Evolutionary conservation across 352 stramenopile species (phyloP).

Genomic region (Phytophthora pluvialis): DNA sequence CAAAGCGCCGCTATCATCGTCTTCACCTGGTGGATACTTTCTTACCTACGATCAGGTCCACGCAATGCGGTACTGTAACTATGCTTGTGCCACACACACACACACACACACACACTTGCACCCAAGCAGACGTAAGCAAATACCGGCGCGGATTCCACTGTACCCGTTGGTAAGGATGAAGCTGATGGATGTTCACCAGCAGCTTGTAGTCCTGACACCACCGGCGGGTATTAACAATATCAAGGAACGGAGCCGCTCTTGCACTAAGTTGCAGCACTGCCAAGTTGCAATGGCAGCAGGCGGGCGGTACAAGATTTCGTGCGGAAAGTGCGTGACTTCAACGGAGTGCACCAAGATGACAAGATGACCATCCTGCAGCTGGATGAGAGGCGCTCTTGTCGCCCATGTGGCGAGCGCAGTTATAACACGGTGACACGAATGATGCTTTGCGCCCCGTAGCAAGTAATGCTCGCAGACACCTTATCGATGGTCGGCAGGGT

Average conservation of each 20-base stretch:
- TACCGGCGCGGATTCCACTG: neutral
- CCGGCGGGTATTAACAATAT: neutral
- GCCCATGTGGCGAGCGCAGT: conserved; percentile 6
- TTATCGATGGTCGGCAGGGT: neutral
- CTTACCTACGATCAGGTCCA: too few species aligned
- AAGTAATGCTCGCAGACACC: conserved; percentile 23
- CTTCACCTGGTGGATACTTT: too few species aligned
- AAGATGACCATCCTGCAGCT: conserved; percentile 30
- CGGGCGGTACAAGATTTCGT: neutral
- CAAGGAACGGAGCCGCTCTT: neutral
- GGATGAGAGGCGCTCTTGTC: conserved; percentile 8
- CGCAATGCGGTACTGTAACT: too few species aligned
- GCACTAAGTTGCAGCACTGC: neutral
- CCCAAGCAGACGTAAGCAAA: neutral
- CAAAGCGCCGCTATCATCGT: too few species aligned
- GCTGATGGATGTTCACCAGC: conserved; percentile 3
- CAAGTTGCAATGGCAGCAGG: neutral
- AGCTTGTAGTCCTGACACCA: conserved; percentile 3
- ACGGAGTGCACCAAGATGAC: conserved; percentile 11
- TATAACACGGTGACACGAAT: conserved; percentile 6
- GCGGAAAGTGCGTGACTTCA: conserved; percentile 3
- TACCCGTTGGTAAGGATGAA: neutral
- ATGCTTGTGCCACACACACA: too few species aligned
- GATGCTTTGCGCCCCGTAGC: neutral
- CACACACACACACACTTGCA: too few species aligned